Percentiles rank a stretch among this genome's conserved stretches.
phyloP scores from a whole-genome alignment of 805 yeast genomes.

The Kuraishia hungarica region DNA sequence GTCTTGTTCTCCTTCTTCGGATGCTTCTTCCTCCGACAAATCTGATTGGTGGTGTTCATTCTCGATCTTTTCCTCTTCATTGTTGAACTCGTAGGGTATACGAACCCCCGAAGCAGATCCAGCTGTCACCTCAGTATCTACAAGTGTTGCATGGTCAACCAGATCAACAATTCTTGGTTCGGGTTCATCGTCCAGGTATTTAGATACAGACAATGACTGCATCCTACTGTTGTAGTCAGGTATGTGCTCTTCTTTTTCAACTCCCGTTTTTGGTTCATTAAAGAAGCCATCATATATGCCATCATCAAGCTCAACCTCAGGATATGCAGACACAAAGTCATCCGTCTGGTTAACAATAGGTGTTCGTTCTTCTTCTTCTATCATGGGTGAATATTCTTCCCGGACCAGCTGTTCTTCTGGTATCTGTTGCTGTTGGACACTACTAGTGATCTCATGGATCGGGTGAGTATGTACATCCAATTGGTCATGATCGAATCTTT shows the following conservation, averaged over 20 bases:
- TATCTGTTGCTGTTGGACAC: not conserved
- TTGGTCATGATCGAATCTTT: not conserved
- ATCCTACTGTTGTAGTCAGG: no score
- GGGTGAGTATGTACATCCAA: not conserved
- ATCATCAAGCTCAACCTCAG: not conserved
- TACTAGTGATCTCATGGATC: no score
- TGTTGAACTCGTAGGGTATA: not conserved
- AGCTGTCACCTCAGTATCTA: not conserved
- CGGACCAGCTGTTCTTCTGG: conserved; percentile 10
- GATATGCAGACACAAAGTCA: not conserved
- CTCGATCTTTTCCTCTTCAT: not conserved
- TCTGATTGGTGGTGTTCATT: not conserved
- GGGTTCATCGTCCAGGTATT: no score
- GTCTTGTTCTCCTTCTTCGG: conserved; percentile 12
- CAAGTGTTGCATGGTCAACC: not conserved
- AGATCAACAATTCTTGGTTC: not conserved
- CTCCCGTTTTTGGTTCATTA: no score
- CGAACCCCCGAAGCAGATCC: not conserved
- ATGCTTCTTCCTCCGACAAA: conserved; percentile 3
- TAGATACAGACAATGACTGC: no score
- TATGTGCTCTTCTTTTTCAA: no score
- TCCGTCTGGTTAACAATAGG: conserved; percentile 10
- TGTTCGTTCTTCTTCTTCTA: conserved; percentile 11
- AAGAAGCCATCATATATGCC: not conserved
- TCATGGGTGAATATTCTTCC: conserved; percentile 3